Conservation (phyloP, 257 asterid genomes). For the Petunia axillaris region DNA sequence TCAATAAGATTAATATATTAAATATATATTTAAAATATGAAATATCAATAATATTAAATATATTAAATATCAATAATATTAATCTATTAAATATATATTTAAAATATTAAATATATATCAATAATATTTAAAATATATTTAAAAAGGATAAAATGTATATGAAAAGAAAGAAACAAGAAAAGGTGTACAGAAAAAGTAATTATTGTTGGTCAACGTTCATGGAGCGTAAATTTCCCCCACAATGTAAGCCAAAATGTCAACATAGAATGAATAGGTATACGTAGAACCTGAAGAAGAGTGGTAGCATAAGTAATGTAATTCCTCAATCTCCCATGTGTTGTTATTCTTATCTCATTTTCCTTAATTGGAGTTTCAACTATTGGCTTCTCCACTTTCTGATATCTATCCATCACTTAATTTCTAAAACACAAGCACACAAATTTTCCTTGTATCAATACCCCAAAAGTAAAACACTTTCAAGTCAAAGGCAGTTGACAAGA, state of each 20-base stretch:
- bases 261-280: neutral
- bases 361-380: constrained; percentile 58
- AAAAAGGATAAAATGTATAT: too few species aligned
- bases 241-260: neutral
- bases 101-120: too few species aligned
- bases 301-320: constrained; percentile 71
- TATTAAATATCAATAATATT: too few species aligned
- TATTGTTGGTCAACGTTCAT: too few species aligned
- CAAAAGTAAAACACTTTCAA: too few species aligned
- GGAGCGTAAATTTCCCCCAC: neutral
- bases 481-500: neutral
- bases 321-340: constrained; percentile 75
- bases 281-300: constrained; percentile 64
- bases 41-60: too few species aligned
- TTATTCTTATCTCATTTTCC: constrained; percentile 72
- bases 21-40: too few species aligned
- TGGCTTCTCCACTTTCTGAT: constrained; percentile 78
- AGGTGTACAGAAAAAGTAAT: too few species aligned
- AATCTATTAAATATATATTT: too few species aligned
- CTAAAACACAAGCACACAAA: neutral
- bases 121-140: too few species aligned
- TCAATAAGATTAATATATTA: too few species aligned
- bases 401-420: constrained; percentile 66
- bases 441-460: neutral
- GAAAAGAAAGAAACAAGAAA: too few species aligned